A percentile compares a stretch with the other conserved stretches of the same genome.
These are phyloP conservation scores for Leptoxyphium fumago DNA, from an alignment of 2,329 filamentous ascomycete genomes.

Conservation along the genomic window DNA sequence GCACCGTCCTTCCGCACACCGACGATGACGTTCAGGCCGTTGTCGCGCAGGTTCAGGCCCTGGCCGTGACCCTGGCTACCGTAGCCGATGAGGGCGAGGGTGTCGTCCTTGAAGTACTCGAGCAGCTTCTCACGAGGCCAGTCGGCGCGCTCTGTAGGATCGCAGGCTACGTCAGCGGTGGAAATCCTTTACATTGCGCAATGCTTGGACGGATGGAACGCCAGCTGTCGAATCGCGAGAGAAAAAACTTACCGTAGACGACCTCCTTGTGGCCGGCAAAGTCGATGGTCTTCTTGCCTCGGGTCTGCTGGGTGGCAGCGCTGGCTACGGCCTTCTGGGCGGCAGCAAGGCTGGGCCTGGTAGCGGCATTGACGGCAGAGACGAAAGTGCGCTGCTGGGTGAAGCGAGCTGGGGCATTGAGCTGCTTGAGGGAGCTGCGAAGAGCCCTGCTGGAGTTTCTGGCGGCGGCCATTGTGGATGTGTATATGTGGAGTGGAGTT, in stretches of 20 bases:
- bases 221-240: not conserved
- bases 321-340: conserved; percentile 32
- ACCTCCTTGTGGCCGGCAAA: conserved; percentile 91
- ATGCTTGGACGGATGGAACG: not conserved
- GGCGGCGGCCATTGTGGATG: conserved; percentile 56
- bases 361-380: conserved; percentile 39
- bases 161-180: conserved; percentile 9
- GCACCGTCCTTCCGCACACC: conserved; percentile 97
- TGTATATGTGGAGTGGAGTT: conserved; percentile 1
- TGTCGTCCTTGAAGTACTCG: conserved; percentile 99
- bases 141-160: conserved; percentile 70
- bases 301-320: conserved; percentile 41
- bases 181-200: conserved; percentile 1
- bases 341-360: conserved; percentile 27
- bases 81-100: conserved; percentile 96
- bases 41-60: conserved; percentile 98
- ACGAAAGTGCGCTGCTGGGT: conserved; percentile 42
- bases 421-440: conserved; percentile 41
- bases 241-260: conserved; percentile 59
- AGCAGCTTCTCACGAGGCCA: conserved; percentile 98
- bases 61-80: conserved; percentile 97
- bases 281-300: conserved; percentile 97
- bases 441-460: conserved; percentile 53
- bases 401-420: conserved; percentile 32
- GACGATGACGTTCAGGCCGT: conserved; percentile 97